These are phyloP conservation scores for Penicillium sp. DNA, from an alignment of 2,329 filamentous ascomycete genomes.

Conservation along the genomic window DNA sequence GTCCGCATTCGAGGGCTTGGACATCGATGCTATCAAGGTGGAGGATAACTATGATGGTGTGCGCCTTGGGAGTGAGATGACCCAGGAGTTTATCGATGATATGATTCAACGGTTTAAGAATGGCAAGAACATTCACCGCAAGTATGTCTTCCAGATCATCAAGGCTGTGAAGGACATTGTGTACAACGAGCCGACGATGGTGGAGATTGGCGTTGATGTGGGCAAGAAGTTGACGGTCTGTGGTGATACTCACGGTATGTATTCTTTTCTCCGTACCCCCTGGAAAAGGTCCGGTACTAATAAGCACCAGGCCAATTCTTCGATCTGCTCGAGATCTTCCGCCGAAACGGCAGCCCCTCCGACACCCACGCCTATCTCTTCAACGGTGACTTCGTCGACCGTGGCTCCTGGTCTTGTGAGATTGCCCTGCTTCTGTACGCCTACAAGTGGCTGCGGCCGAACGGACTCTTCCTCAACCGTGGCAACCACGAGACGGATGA, in stretches of 20 bases:
- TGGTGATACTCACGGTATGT: conserved; percentile 87
- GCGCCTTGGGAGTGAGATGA: conserved; percentile 78
- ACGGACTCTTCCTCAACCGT: conserved; percentile 89
- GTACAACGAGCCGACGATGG: conserved; percentile 94
- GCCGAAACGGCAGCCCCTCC: conserved; percentile 79
- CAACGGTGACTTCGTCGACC: conserved; percentile 98
- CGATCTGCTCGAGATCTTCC: conserved; percentile 94
- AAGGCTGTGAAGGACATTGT: conserved; percentile 86
- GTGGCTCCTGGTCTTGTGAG: conserved; percentile 97
- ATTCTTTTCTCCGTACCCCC: background rate
- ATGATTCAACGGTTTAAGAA: conserved; percentile 96
- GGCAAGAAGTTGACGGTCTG: conserved; percentile 87
- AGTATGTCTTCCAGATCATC: conserved; percentile 97
- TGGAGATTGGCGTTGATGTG: conserved; percentile 80
- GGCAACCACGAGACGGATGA: conserved; percentile 99
- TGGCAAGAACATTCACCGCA: conserved; percentile 91
- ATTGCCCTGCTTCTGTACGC: conserved; percentile 91
- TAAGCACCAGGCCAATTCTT: conserved; percentile 81
- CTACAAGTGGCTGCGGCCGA: conserved; percentile 92
- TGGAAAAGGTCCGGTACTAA: conserved; percentile 3
- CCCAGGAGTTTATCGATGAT: conserved; percentile 93
- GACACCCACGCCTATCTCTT: conserved; percentile 94
- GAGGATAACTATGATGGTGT: conserved; percentile 85
- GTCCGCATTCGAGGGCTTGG: conserved; percentile 86
- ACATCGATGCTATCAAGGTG: conserved; percentile 81